Evolutionary conservation across 169 alveolate species (phyloP).

Genomic region (Plasmodium yoelii): DNA sequence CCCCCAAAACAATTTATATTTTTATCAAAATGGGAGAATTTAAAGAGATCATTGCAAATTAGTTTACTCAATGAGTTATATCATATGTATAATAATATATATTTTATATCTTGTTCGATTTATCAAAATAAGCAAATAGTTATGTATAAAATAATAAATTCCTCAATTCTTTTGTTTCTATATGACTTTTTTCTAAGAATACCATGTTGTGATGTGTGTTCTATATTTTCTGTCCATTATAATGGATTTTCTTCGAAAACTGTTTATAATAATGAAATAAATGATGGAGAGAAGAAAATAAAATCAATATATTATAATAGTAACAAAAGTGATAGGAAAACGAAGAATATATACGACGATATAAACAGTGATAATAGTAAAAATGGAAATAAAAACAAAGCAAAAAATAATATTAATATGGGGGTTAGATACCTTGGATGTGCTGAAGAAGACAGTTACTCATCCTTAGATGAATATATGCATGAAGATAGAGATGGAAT

Average conservation of each 20-base stretch:
- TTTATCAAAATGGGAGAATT: constrained; percentile 25
- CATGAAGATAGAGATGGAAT: constrained; percentile 20
- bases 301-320: neutral
- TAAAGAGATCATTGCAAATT: constrained; percentile 40
- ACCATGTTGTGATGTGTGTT: constrained; percentile 45
- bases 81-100: constrained; percentile 37
- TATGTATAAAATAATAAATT: constrained; percentile 70
- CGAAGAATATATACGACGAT: neutral
- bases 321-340: neutral
- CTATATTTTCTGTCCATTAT: constrained; percentile 55
- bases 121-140: constrained; percentile 60
- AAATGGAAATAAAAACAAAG: neutral
- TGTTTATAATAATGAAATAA: neutral
- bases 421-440: neutral
- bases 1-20: constrained; percentile 54
- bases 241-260: constrained; percentile 46
- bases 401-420: neutral
- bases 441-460: constrained; percentile 28
- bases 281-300: neutral
- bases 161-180: constrained; percentile 51
- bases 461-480: constrained; percentile 55
- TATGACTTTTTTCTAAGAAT: constrained; percentile 64
- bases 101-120: constrained; percentile 75
- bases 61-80: constrained; percentile 54
- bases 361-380: neutral